phyloP scores from a whole-genome alignment of 495 filamentous ascomycete genomes.

The Antarctomyces pellizariae region DNA sequence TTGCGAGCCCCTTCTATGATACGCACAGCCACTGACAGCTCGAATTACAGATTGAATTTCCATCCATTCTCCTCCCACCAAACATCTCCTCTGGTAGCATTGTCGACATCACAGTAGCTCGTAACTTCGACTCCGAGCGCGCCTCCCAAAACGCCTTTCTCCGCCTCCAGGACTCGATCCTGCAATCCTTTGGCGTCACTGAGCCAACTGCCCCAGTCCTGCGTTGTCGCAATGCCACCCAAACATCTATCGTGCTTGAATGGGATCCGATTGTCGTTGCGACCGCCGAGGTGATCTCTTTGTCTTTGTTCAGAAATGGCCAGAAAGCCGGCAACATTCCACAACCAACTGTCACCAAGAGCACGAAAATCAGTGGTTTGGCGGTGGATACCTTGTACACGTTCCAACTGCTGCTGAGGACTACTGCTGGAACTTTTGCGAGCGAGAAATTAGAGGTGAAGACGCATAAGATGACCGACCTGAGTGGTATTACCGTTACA shows the following conservation, averaged over 20 bases:
- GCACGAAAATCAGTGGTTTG: conserved; percentile 92
- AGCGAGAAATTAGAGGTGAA: conserved; percentile 66
- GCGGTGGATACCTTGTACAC: conserved; percentile 88
- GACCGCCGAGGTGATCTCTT: conserved; percentile 66
- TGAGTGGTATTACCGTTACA: conserved; percentile 88
- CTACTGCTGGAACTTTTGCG: conserved; percentile 65
- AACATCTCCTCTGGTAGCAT: conserved; percentile 90
- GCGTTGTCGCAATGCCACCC: conserved; percentile 83
- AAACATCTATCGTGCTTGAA: conserved; percentile 90
- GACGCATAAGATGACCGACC: conserved; percentile 97
- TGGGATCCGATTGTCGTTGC: conserved; percentile 92
- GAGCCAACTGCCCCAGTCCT: conserved; percentile 62
- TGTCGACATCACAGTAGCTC: conserved; percentile 89
- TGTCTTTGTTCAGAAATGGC: conserved; percentile 84
- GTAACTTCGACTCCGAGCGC: conserved; percentile 59
- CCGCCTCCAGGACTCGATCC: conserved; percentile 69
- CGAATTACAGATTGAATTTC: conserved; percentile 71
- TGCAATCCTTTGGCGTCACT: conserved; percentile 56
- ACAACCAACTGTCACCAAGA: conserved; percentile 56
- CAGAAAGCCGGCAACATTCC: conserved; percentile 91
- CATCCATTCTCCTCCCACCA: conserved; percentile 84
- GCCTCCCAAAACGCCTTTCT: conserved; percentile 50
- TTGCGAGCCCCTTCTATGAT: neutral
- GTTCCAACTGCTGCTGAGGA: conserved; percentile 81
- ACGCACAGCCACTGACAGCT: conserved; percentile 1